Base-by-base conservation (phyloP, 2,329 filamentous ascomycete species). In the Fusarium verticillioides region DNA sequence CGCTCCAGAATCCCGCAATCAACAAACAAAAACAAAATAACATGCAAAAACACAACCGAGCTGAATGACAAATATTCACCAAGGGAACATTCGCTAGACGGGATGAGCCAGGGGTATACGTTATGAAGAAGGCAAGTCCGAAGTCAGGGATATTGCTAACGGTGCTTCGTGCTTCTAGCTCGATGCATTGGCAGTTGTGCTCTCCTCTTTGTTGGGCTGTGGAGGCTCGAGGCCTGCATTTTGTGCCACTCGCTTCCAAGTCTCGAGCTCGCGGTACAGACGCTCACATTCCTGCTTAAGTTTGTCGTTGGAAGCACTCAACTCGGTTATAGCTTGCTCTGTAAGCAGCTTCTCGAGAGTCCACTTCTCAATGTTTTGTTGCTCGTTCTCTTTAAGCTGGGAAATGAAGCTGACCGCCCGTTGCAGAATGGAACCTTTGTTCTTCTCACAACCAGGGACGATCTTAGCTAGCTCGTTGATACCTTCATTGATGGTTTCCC, bases 391-490 rank as follows among this genome's bases (percentile, higher is more conserved):
- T 81, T 96, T 97, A 43, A 99, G 89, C 79, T 98, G 95, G 16
- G 91, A 93, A 80, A 99, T 98, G 85, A 97, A 98, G 73, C 94
- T 92, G 15, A 98, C 96, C 0, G 96, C 95, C 39, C 96, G 94
- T 80, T 97, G 94, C 42, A 99, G 86, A 73, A 99, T 98, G 5
- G 95, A 97, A 2, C 96, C 96, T 84, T 99, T 99, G 86, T 99
- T 98, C 87, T 98, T 99, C 84, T 99, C 96, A 79, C 96, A 98
- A 19, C 95, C 95, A 1, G 96, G 96, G 1, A 99, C 96, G 75
- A 99, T 97, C 85, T 98, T 98, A 75, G 96, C 94, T 36, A 99
- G 90, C 83, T 98, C 96, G 79, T 98, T 98, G 77, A 99, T 99
- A 56, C 96, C 96, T 83, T 99, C 96, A 75, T 99, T 99, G 82